A percentile compares a stretch with the other conserved stretches of the same genome.
Conservation (phyloP, 768 basidiomycete species). For the Mycena capillaripes region DNA sequence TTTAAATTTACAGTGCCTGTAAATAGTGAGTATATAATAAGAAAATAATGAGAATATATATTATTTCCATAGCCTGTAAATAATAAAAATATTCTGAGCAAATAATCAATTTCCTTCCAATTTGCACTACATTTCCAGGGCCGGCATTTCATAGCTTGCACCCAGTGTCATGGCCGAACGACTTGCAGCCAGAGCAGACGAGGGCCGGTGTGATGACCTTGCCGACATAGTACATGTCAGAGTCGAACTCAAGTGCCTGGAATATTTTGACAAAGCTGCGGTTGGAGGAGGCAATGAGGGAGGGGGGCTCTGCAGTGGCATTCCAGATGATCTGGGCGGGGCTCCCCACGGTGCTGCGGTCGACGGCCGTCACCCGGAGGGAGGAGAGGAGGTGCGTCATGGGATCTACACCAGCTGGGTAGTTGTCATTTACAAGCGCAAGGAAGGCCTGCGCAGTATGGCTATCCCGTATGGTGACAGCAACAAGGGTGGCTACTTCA, state of each 20-base stretch:
- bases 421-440: neutral
- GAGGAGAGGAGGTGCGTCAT: neutral
- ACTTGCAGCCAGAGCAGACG: neutral
- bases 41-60: too few species aligned
- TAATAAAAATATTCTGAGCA: too few species aligned
- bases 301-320: neutral
- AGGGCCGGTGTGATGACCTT: neutral
- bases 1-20: too few species aligned
- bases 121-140: too few species aligned
- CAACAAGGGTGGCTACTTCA: neutral
- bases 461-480: neutral
- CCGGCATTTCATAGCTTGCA: too few species aligned
- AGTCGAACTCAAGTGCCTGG: neutral
- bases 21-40: too few species aligned
- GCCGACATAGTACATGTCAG: neutral
- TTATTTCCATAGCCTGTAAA: too few species aligned
- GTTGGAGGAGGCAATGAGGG: neutral
- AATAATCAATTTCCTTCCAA: too few species aligned
- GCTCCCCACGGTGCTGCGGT: neutral
- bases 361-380: neutral
- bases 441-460: neutral
- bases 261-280: neutral
- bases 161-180: conserved; percentile 11
- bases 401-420: neutral
- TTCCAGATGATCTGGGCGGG: neutral